These are phyloP conservation scores for Citrus hindsii DNA, from an alignment of 345 rosid species.

Conservation along the genomic window DNA sequence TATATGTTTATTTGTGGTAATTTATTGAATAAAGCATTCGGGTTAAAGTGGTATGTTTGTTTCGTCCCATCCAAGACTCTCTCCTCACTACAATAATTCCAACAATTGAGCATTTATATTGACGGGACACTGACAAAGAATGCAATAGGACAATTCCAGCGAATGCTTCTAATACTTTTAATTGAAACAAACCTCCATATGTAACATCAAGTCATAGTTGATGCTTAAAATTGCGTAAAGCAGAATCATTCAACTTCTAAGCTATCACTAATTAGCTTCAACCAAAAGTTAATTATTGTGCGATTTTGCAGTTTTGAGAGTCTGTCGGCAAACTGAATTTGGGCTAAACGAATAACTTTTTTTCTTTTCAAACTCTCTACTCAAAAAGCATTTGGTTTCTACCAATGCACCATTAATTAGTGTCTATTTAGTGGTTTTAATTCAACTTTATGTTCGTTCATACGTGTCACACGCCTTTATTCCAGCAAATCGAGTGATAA, in stretches of 20 bases:
- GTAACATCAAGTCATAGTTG: background rate
- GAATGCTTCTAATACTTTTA: too few relatives aligned
- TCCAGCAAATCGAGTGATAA: too few relatives aligned
- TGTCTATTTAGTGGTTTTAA: background rate
- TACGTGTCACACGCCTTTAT: too few relatives aligned
- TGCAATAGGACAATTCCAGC: background rate
- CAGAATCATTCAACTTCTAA: background rate
- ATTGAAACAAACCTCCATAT: too few relatives aligned
- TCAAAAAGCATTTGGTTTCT: background rate
- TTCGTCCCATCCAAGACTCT: background rate
- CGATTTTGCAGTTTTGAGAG: background rate
- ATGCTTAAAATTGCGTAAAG: background rate
- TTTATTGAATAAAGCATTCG: background rate
- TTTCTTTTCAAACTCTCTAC: background rate
- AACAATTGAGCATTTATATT: background rate
- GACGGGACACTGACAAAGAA: background rate
- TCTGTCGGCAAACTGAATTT: background rate
- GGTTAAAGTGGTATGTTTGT: background rate
- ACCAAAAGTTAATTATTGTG: background rate
- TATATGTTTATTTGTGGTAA: background rate
- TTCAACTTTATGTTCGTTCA: background rate
- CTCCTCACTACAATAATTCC: background rate
- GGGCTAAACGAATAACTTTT: background rate
- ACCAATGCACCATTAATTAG: background rate
- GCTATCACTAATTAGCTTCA: background rate